These are phyloP conservation scores for Physcomitrellopsis africana DNA, from an alignment of 225 moss, liverwort and hornwort species.

Conservation along the genomic window DNA sequence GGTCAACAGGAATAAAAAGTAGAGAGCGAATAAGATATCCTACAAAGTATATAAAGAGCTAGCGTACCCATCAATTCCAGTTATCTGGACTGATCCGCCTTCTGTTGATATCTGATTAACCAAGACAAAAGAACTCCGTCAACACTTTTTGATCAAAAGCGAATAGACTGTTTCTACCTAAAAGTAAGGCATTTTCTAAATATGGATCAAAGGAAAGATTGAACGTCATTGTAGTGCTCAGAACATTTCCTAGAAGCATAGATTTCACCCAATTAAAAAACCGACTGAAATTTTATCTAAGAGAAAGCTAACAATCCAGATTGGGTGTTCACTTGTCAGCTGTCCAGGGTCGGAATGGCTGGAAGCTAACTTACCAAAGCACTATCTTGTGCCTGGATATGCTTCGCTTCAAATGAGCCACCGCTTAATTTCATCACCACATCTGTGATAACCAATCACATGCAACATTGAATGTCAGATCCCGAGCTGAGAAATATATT, in stretches of 20 bases:
- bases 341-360: neutral
- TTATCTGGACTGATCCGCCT: conserved; percentile 67
- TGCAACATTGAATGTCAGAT: conserved; percentile 19
- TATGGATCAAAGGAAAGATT: neutral
- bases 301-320: neutral
- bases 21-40: conserved; percentile 22
- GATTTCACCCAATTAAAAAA: neutral
- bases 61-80: conserved; percentile 80
- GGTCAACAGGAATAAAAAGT: conserved; percentile 14
- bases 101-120: conserved; percentile 61
- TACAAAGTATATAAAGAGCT: conserved; percentile 22
- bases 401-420: conserved; percentile 76
- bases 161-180: conserved; percentile 6
- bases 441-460: conserved; percentile 35
- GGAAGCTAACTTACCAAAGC: conserved; percentile 44
- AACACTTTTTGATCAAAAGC: neutral
- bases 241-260: neutral
- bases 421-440: conserved; percentile 75
- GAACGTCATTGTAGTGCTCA: conserved; percentile 13
- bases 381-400: conserved; percentile 73
- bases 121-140: conserved; percentile 15
- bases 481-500: neutral
- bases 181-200: neutral
- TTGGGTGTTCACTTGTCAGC: neutral
- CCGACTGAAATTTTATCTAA: too few relatives aligned